Conservation (phyloP, 169 alveolate genomes). For the Amoebophrya sp. region DNA sequence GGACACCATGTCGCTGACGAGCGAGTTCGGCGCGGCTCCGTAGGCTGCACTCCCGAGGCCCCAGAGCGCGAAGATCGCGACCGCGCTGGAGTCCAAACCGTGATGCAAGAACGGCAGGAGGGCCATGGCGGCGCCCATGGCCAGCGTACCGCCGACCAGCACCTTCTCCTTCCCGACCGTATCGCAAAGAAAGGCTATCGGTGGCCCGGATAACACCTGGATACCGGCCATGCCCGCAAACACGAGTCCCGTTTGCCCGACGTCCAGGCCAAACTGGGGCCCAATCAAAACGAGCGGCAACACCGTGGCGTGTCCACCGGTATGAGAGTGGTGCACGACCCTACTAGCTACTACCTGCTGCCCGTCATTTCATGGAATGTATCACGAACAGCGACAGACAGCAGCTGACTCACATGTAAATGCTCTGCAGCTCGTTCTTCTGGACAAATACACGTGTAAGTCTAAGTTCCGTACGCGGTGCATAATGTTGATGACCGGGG, state of each 20-base stretch:
- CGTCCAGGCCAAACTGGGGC: background rate
- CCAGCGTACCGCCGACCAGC: background rate
- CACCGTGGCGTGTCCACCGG: background rate
- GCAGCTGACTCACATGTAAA: too few relatives aligned
- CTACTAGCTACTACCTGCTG: too few relatives aligned
- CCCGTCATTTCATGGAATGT: too few relatives aligned
- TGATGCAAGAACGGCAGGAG: background rate
- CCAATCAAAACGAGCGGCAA: background rate
- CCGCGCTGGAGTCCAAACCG: background rate
- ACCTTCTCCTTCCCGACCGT: constrained; percentile 5
- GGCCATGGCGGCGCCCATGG: background rate
- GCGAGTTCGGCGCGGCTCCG: background rate
- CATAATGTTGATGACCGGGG: too few relatives aligned
- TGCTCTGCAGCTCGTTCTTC: too few relatives aligned
- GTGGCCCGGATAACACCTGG: background rate
- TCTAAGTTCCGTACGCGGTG: too few relatives aligned
- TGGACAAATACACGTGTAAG: too few relatives aligned
- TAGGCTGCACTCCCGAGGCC: background rate
- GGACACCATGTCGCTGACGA: background rate
- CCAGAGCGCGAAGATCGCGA: background rate
- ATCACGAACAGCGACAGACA: too few relatives aligned
- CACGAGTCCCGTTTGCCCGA: background rate
- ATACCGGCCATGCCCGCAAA: background rate
- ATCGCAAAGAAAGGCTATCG: background rate
- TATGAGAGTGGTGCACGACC: too few relatives aligned